These are phyloP conservation scores for Salix suchowensis DNA, from an alignment of 345 rosid species.

Conservation along the genomic window DNA sequence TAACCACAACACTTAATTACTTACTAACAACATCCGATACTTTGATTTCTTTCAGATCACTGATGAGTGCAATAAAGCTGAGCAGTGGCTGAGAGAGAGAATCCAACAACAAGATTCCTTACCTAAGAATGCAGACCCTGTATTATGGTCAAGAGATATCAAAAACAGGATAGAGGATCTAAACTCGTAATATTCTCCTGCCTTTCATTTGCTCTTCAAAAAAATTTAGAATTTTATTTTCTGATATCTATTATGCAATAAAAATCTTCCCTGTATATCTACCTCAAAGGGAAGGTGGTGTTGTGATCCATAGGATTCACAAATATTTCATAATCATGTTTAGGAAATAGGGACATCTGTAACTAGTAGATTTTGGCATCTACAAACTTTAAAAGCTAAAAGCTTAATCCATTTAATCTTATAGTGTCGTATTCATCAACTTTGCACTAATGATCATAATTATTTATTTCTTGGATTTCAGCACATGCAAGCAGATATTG, in stretches of 20 bases:
- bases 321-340: neutral
- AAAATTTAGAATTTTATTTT: neutral
- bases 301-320: neutral
- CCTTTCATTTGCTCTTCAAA: neutral
- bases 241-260: neutral
- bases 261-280: neutral
- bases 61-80: conserved; percentile 59
- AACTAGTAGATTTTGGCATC: too few species aligned
- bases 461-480: conserved; percentile 18
- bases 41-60: conserved; percentile 38
- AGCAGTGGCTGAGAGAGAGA: conserved; percentile 66
- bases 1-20: neutral
- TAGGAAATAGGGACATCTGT: neutral
- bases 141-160: conserved; percentile 59
- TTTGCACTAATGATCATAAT: too few species aligned
- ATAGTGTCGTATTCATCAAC: neutral
- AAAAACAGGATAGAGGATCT: conserved; percentile 49
- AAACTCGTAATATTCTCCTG: conserved; percentile 28
- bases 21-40: neutral
- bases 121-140: conserved; percentile 48
- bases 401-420: neutral
- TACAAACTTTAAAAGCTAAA: too few species aligned
- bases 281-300: neutral
- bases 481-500: conserved; percentile 34
- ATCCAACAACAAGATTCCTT: conserved; percentile 42